A percentile compares a stretch with the other conserved stretches of the same genome.
Conservation (phyloP, 495 filamentous ascomycete species). For the Penicillium cinerascens region DNA sequence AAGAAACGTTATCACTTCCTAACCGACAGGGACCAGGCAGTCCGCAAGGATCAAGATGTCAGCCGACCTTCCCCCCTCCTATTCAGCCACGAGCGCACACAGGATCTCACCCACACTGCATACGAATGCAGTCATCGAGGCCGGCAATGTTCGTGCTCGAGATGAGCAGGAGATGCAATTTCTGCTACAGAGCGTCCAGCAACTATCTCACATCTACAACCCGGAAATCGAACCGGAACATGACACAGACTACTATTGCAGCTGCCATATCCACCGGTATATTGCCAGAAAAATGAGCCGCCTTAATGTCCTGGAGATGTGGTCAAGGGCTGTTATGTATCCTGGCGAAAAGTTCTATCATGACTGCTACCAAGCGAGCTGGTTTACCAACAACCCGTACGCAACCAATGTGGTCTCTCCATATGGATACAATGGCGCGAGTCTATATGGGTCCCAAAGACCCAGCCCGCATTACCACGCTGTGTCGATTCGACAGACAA, state of each 20-base stretch:
- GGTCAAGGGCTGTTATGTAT: constrained; percentile 48
- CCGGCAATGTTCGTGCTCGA: constrained; percentile 28
- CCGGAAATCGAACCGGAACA: constrained; percentile 49
- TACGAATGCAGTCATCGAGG: constrained; percentile 38
- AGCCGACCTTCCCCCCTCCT: not conserved
- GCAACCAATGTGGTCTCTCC: constrained; percentile 21
- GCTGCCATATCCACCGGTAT: constrained; percentile 34
- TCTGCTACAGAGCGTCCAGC: constrained; percentile 34
- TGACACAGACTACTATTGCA: constrained; percentile 29
- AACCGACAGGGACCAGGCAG: not conserved
- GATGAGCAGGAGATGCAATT: constrained; percentile 48
- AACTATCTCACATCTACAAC: constrained; percentile 37
- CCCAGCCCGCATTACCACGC: constrained; percentile 25
- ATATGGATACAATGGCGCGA: constrained; percentile 13
- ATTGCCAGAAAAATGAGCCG: constrained; percentile 29
- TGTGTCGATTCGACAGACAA: constrained; percentile 26
- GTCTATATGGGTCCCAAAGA: constrained; percentile 10
- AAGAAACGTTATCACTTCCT: not conserved
- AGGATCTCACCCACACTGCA: not conserved
- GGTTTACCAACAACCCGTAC: constrained; percentile 35
- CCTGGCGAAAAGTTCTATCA: constrained; percentile 45
- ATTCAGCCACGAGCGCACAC: not conserved
- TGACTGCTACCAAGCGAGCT: constrained; percentile 22
- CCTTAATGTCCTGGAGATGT: constrained; percentile 35
- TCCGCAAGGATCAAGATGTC: not conserved